Evolutionary conservation across 2,329 filamentous ascomycete genomes (phyloP).

Genomic region (Venturia oleaginea): DNA sequence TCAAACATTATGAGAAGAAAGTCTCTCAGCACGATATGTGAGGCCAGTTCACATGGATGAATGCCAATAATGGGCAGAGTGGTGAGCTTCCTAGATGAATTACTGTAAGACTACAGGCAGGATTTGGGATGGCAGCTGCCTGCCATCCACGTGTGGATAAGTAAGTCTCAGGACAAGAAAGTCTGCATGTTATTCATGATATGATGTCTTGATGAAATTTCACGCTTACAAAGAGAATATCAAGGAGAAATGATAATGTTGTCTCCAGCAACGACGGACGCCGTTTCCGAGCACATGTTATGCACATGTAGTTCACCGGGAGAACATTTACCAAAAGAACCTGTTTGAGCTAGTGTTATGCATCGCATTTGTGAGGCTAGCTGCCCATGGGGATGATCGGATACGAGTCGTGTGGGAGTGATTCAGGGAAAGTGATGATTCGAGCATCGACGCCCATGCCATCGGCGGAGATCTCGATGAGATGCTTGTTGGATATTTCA

Average conservation of each 20-base stretch:
- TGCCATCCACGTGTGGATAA: too few relatives aligned
- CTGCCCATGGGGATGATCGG: background rate
- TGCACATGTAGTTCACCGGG: background rate
- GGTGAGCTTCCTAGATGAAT: too few relatives aligned
- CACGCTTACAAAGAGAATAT: too few relatives aligned
- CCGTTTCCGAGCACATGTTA: background rate
- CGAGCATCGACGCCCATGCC: constrained; percentile 30
- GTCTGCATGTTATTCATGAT: too few relatives aligned
- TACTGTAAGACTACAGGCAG: too few relatives aligned
- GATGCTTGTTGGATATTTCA: constrained; percentile 22
- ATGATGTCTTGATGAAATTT: too few relatives aligned
- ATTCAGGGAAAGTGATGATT: background rate
- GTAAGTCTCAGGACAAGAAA: too few relatives aligned
- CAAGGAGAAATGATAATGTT: too few relatives aligned
- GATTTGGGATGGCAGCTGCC: too few relatives aligned
- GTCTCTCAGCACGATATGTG: background rate
- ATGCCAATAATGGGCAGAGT: background rate
- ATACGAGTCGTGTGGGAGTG: background rate
- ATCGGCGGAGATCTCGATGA: constrained; percentile 33
- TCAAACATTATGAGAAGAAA: background rate
- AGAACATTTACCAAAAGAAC: background rate
- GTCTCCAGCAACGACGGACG: background rate
- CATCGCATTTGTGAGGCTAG: background rate
- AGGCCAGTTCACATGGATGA: background rate
- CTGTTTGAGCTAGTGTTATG: background rate